Evolutionary conservation across 352 stramenopile species (phyloP).

Genomic region (Phytophthora foliorum): DNA sequence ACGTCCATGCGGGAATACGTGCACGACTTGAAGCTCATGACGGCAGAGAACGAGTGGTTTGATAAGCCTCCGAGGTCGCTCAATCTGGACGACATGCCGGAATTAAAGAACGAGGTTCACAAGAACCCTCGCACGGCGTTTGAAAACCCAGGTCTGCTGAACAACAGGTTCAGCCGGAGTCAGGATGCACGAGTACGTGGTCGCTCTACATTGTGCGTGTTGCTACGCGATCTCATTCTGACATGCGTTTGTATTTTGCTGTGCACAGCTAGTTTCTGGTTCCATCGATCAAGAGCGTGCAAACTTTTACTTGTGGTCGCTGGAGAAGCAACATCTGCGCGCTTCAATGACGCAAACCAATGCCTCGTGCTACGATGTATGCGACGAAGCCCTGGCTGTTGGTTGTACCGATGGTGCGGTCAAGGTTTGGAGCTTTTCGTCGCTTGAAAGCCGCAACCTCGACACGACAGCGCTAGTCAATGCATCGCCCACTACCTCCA

Average conservation of each 20-base stretch:
- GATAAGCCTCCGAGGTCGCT: constrained; percentile 52
- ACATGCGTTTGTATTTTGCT: constrained; percentile 15
- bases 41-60: constrained; percentile 78
- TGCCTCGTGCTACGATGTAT: constrained; percentile 82
- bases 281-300: constrained; percentile 76
- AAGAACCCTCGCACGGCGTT: constrained; percentile 62
- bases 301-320: constrained; percentile 88
- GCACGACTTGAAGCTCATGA: constrained; percentile 83
- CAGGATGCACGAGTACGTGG: constrained; percentile 72
- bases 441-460: constrained; percentile 60
- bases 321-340: constrained; percentile 73
- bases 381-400: constrained; percentile 83
- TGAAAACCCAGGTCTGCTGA: constrained; percentile 73
- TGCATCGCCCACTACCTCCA: constrained; percentile 65
- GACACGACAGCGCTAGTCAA: constrained; percentile 62
- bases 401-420: constrained; percentile 81
- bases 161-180: constrained; percentile 68
- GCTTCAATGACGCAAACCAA: constrained; percentile 74
- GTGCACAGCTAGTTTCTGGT: constrained; percentile 74
- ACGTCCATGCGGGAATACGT: constrained; percentile 91
- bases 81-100: constrained; percentile 55
- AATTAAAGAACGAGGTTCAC: constrained; percentile 68
- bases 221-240: constrained; percentile 3
- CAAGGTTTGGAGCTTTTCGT: constrained; percentile 86
- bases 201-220: background rate